These are phyloP conservation scores for Penicillium sp. DNA, from an alignment of 2,329 filamentous ascomycete species.

Conservation along the genomic window DNA sequence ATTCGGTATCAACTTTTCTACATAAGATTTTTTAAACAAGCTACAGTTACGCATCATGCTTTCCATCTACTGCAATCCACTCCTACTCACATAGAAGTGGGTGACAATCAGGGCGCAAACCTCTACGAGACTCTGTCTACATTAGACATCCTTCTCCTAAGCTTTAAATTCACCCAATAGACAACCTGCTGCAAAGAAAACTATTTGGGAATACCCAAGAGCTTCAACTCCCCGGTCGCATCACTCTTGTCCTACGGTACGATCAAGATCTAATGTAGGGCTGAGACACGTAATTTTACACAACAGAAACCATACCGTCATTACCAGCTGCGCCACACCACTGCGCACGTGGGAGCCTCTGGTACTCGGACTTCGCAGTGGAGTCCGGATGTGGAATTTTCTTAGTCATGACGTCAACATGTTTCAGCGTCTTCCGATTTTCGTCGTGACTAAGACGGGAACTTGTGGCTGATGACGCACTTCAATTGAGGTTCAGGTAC, in stretches of 20 bases:
- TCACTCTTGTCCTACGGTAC: background rate
- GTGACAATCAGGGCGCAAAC: too few relatives aligned
- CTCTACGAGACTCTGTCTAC: too few relatives aligned
- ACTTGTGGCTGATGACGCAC: conserved; percentile 21
- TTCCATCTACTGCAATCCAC: too few relatives aligned
- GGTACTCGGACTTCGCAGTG: conserved; percentile 18
- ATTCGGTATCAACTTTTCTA: too few relatives aligned
- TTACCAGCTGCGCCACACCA: conserved; percentile 27
- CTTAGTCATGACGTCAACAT: conserved; percentile 31
- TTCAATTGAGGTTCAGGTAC: conserved; percentile 17
- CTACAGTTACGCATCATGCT: too few relatives aligned
- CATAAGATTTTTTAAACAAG: too few relatives aligned
- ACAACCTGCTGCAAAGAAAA: background rate
- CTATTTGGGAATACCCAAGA: background rate
- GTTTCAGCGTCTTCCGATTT: conserved; percentile 23
- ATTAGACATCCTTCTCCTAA: background rate
- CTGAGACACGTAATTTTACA: conserved; percentile 18
- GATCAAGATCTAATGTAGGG: conserved; percentile 10
- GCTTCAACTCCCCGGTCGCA: background rate
- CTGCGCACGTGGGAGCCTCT: conserved; percentile 19
- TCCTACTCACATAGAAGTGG: too few relatives aligned
- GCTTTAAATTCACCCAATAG: background rate
- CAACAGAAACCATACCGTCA: background rate
- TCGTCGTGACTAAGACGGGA: background rate
- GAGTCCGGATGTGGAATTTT: conserved; percentile 17